Conservation (phyloP, 352 stramenopile species). For the Globisporangium radiosum region DNA sequence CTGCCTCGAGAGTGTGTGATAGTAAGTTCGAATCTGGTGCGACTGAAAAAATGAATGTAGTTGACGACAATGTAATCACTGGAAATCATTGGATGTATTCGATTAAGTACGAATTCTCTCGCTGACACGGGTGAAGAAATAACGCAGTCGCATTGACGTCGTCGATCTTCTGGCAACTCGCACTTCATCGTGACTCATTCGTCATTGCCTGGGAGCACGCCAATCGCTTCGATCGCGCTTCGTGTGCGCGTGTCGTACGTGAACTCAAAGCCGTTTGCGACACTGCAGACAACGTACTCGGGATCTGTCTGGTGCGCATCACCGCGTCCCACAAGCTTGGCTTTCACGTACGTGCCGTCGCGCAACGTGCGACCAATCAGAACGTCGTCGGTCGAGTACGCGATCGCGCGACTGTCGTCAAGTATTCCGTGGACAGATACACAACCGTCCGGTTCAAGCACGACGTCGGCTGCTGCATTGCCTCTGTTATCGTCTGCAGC, state of each 20-base stretch:
- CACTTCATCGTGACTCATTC: too few relatives aligned
- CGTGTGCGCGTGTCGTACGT: slow-evolving; percentile 27
- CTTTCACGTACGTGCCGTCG: slow-evolving; percentile 64
- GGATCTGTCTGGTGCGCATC: slow-evolving; percentile 13
- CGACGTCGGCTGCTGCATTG: slow-evolving; percentile 61
- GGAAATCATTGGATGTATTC: too few relatives aligned
- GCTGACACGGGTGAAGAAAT: too few relatives aligned
- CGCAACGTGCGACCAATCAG: slow-evolving; percentile 39
- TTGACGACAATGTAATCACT: too few relatives aligned
- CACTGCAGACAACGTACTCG: slow-evolving; percentile 55
- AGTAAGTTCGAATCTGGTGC: too few relatives aligned
- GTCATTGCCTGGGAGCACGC: neutral
- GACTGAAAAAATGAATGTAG: too few relatives aligned
- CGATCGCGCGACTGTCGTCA: slow-evolving; percentile 34
- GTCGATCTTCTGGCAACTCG: too few relatives aligned
- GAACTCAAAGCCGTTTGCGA: slow-evolving; percentile 58
- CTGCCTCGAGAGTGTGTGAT: too few relatives aligned
- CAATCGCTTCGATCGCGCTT: slow-evolving; percentile 8
- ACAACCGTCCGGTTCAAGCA: slow-evolving; percentile 48
- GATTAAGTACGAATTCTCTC: too few relatives aligned
- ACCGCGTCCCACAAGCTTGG: slow-evolving; percentile 24
- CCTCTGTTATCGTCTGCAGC: slow-evolving; percentile 70
- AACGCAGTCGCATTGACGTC: too few relatives aligned
- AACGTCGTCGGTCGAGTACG: slow-evolving; percentile 31
- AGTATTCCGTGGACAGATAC: slow-evolving; percentile 53